Conservation (phyloP, 2,329 filamentous ascomycete genomes). For the Pseudocercospora pini-densiflorae region DNA sequence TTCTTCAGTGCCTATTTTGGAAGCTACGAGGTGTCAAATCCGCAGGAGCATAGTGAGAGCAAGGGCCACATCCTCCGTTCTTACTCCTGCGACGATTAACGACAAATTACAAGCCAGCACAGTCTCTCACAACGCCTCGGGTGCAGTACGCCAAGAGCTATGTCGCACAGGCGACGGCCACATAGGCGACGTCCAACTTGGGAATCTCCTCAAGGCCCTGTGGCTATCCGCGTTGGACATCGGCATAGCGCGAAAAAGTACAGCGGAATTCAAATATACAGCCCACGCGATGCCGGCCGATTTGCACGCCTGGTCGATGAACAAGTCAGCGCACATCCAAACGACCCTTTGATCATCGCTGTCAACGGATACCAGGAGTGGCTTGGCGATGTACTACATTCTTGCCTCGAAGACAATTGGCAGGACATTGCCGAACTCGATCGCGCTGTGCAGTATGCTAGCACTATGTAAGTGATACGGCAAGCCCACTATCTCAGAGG, state of each 20-base stretch:
- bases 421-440: conserved; percentile 40
- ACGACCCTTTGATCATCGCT: conserved; percentile 40
- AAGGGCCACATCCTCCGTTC: neutral
- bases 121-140: neutral
- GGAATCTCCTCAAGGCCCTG: conserved; percentile 29
- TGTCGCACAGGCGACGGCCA: conserved; percentile 21
- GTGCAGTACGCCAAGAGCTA: conserved; percentile 2
- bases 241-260: conserved; percentile 35
- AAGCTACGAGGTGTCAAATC: neutral
- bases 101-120: neutral
- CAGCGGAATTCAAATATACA: conserved; percentile 34
- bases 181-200: conserved; percentile 33
- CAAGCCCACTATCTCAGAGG: neutral
- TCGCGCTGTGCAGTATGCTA: conserved; percentile 41
- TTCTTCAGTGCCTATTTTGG: neutral
- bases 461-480: conserved; percentile 30
- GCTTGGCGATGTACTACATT: conserved; percentile 40
- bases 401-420: conserved; percentile 42
- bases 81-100: neutral
- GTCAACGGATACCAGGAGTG: conserved; percentile 43
- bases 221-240: conserved; percentile 40
- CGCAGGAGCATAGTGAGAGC: neutral
- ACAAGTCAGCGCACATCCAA: conserved; percentile 36
- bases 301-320: conserved; percentile 41
- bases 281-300: conserved; percentile 35